Evolutionary conservation across 2,329 filamentous ascomycete species (phyloP).

Genomic region (Ceratocystis destructans): DNA sequence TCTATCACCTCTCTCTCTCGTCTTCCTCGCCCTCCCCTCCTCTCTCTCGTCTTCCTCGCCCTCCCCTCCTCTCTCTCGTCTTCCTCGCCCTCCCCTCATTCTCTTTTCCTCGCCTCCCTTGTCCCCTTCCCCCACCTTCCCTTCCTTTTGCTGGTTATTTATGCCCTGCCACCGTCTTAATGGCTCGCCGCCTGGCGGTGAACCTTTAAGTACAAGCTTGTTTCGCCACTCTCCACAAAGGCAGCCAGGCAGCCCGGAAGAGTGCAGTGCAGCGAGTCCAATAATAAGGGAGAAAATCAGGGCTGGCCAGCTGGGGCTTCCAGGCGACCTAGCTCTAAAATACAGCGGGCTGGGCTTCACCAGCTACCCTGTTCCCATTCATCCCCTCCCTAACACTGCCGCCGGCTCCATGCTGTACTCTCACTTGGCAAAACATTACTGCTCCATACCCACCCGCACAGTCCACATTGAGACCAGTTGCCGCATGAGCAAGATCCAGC

Average conservation of each 20-base stretch:
- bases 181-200: background rate
- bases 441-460: background rate
- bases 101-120: background rate
- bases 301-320: too few relatives aligned
- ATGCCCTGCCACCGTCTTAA: conserved; percentile 1
- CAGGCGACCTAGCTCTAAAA: too few relatives aligned
- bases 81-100: background rate
- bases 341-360: too few relatives aligned
- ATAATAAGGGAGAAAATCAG: too few relatives aligned
- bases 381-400: too few relatives aligned
- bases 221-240: background rate
- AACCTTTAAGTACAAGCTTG: background rate
- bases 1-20: background rate
- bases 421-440: too few relatives aligned
- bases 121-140: background rate
- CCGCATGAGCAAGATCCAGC: background rate
- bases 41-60: background rate
- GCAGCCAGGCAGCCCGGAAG: too few relatives aligned
- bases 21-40: too few relatives aligned
- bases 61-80: background rate
- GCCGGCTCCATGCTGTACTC: too few relatives aligned
- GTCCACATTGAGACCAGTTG: background rate
- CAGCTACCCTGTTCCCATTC: too few relatives aligned
- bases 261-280: too few relatives aligned
- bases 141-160: background rate